Percentiles rank a stretch among this genome's conserved stretches.
Conservation (phyloP, 2,329 filamentous ascomycete genomes). For the Fusarium dlaminii region DNA sequence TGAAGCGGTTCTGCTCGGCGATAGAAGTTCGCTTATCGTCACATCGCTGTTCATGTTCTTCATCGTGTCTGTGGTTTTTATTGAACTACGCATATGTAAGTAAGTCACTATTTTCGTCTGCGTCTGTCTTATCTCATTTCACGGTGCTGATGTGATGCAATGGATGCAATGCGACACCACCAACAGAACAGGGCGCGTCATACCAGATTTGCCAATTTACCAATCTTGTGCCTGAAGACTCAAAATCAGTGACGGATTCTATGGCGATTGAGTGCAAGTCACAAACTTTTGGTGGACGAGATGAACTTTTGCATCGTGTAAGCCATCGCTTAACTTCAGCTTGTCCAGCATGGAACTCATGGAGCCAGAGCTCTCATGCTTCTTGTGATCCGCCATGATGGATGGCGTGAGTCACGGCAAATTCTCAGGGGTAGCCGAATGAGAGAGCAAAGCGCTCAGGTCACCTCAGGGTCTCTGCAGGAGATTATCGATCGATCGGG, state of each 20-base stretch:
- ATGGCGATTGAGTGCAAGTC: slow-evolving; percentile 11
- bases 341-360: slow-evolving; percentile 53
- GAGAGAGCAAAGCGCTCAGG: not conserved
- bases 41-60: slow-evolving; percentile 85
- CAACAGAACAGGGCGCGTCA: slow-evolving; percentile 26
- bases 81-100: slow-evolving; percentile 68
- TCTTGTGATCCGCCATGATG: slow-evolving; percentile 44
- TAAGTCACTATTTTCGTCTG: not conserved
- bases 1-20: slow-evolving; percentile 79
- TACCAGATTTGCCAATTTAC: slow-evolving; percentile 71
- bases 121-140: not conserved
- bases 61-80: slow-evolving; percentile 89
- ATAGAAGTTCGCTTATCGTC: slow-evolving; percentile 82
- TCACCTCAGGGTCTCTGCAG: not conserved
- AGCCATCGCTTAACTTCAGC: slow-evolving; percentile 60
- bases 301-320: slow-evolving; percentile 66
- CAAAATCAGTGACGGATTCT: slow-evolving; percentile 5
- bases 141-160: not conserved
- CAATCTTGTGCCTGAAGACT: slow-evolving; percentile 60
- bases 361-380: slow-evolving; percentile 12
- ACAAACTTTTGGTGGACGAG: slow-evolving; percentile 67
- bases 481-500: slow-evolving; percentile 1
- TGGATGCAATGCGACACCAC: not conserved
- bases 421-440: slow-evolving; percentile 8
- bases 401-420: slow-evolving; percentile 29